phyloP scores from a whole-genome alignment of 2,329 filamentous ascomycete genomes.

The Calcarisporium arbuscula region DNA sequence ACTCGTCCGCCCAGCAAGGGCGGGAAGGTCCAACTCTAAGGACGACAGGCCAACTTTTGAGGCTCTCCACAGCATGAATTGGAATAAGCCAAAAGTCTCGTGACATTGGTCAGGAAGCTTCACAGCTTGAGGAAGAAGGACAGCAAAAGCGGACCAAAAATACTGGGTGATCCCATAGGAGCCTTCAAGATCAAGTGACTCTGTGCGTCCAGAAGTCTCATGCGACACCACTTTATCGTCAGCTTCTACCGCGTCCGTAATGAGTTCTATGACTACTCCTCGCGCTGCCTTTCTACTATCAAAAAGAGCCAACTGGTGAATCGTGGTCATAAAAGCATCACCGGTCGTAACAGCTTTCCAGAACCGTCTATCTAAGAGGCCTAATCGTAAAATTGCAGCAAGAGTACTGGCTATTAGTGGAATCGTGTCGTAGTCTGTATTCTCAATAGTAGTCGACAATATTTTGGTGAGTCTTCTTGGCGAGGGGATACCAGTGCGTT shows the following conservation, averaged over 20 bases:
- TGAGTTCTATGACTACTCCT: conserved; percentile 24
- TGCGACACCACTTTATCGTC: conserved; percentile 6
- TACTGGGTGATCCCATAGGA: conserved; percentile 14
- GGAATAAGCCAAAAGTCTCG: conserved; percentile 38
- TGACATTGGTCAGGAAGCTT: conserved; percentile 29
- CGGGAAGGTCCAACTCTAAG: conserved; percentile 23
- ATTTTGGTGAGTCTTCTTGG: conserved; percentile 17
- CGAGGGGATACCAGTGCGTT: conserved; percentile 1
- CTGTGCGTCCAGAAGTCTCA: neutral
- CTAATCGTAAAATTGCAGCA: conserved; percentile 21
- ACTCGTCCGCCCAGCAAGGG: conserved; percentile 22
- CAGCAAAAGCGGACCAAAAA: conserved; percentile 25
- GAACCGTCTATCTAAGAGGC: conserved; percentile 20
- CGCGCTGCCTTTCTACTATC: conserved; percentile 21
- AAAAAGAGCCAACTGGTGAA: conserved; percentile 20
- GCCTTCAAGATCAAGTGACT: neutral
- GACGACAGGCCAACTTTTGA: conserved; percentile 10
- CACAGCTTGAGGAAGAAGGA: conserved; percentile 26
- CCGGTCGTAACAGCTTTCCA: conserved; percentile 19
- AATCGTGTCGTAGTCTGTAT: conserved; percentile 17
- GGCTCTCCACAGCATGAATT: conserved; percentile 33
- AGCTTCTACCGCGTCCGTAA: conserved; percentile 20
- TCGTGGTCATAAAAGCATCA: conserved; percentile 14
- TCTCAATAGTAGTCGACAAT: conserved; percentile 16
- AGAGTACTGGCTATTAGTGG: conserved; percentile 20